These are phyloP conservation scores for Jacaranda copaia DNA, from an alignment of 257 asterid genomes.

Conservation along the genomic window DNA sequence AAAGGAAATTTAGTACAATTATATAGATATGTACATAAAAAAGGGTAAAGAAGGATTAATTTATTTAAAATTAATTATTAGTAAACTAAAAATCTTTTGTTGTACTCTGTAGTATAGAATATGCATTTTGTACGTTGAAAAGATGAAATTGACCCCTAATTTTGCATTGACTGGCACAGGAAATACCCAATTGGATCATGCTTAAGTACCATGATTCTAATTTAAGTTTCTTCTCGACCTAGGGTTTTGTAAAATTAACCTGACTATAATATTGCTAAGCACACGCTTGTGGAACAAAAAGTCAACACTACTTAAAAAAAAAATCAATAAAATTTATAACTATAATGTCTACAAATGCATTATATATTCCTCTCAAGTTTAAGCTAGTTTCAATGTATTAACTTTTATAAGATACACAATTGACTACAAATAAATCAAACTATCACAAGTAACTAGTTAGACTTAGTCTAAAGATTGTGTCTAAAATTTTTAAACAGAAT, in stretches of 20 bases:
- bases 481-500: too few species aligned
- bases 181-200: conserved; percentile 34
- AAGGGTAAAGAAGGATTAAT: background rate
- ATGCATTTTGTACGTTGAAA: conserved; percentile 20
- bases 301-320: conserved; percentile 47
- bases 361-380: background rate
- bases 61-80: background rate
- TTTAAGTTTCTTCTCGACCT: conserved; percentile 35
- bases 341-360: conserved; percentile 5
- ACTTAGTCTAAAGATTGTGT: background rate
- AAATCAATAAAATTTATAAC: background rate
- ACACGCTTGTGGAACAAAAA: conserved; percentile 43
- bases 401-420: too few species aligned
- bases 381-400: background rate
- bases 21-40: too few species aligned
- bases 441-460: too few species aligned
- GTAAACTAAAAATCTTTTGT: background rate
- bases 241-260: conserved; percentile 40
- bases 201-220: conserved; percentile 42
- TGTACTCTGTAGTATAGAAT: background rate
- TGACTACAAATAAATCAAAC: too few species aligned
- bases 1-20: too few species aligned
- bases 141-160: conserved; percentile 17
- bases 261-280: conserved; percentile 30
- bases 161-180: background rate